phyloP scores from a whole-genome alignment of 1,139 yeast species.

The Saccharomyces hybrid region DNA sequence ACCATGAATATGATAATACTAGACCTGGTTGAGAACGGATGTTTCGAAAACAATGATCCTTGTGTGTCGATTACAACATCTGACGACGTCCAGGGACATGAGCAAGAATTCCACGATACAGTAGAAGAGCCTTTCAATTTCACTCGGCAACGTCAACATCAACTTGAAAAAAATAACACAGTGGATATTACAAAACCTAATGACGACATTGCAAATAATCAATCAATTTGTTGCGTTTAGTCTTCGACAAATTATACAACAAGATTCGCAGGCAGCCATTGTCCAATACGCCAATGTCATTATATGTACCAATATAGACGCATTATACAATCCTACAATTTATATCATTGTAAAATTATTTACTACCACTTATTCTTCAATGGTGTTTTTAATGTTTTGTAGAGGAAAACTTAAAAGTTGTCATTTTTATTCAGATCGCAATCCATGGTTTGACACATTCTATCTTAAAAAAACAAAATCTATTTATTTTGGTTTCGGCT shows the following conservation, averaged over 20 bases:
- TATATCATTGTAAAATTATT: not conserved
- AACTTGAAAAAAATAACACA: not conserved
- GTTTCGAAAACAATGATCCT: constrained; percentile 17
- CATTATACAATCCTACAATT: not conserved
- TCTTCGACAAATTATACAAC: not conserved
- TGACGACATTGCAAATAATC: not conserved
- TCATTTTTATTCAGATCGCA: not conserved
- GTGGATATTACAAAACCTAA: not conserved
- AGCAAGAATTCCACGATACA: not conserved
- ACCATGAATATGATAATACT: constrained; percentile 27
- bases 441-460: not conserved
- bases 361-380: not conserved
- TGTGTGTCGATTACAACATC: not conserved
- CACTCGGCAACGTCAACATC: not conserved
- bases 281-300: not conserved
- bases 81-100: not conserved
- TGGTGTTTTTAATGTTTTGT: not conserved
- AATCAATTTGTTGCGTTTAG: not conserved
- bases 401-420: too few species aligned
- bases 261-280: not conserved
- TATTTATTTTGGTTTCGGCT: not conserved
- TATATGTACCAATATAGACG: not conserved
- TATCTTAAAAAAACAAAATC: not conserved
- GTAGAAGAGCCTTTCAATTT: not conserved
- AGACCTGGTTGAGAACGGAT: constrained; percentile 28